Evolutionary conservation across 2,329 filamentous ascomycete species (phyloP), one percentile per base, ranked within the genome.

Genomic region (Cytospora piceae): DNA sequence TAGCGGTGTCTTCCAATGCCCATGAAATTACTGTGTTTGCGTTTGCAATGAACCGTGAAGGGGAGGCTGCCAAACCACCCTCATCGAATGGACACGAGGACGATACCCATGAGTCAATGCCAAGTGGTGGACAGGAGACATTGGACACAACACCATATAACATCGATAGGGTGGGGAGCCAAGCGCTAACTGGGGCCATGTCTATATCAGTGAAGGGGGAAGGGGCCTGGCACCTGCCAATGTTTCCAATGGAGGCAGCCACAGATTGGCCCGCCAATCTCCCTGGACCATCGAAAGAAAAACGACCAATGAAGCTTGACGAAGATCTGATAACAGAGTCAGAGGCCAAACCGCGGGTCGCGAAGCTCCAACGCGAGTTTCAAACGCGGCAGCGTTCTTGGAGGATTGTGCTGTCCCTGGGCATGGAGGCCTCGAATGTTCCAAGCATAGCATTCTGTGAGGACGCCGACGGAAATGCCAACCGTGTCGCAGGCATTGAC

Each of bases 1-100:
- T 99, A 68, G 95, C 94, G 0, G 89, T 96, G 49, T 92, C 91
- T 71, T 88, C 91, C 0, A 99, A 99, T 74, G 85, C 83, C 4
- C 73, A 74, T 60, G 82, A 85, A 68, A 76, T 85, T 8, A 83
- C 79, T 0, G 80, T 87, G 0, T 87, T 87, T 70, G 82, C 82
- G 0, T 80, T 82, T 69, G 81, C 80, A 6, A 72, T 81, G 55
- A 67, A 72, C 55, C 15, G 52, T 60, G 17, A 66, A 9, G 22
- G 24, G 9, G 37, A 64, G 52, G 17, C 51, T n/a, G 27, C 8
- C 37, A n/a, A 11, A 14, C 37, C 20, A 34, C 20, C 52, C 17
- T 49, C 34, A 20, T 9, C n/a, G 31, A 37, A 20, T 34, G 12
- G 27, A 12, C 14, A 34, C 29, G 37, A 49, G 37, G 37, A 27